Evolutionary conservation across 305 asterid species (phyloP).

Genomic region (Lippia alba): DNA sequence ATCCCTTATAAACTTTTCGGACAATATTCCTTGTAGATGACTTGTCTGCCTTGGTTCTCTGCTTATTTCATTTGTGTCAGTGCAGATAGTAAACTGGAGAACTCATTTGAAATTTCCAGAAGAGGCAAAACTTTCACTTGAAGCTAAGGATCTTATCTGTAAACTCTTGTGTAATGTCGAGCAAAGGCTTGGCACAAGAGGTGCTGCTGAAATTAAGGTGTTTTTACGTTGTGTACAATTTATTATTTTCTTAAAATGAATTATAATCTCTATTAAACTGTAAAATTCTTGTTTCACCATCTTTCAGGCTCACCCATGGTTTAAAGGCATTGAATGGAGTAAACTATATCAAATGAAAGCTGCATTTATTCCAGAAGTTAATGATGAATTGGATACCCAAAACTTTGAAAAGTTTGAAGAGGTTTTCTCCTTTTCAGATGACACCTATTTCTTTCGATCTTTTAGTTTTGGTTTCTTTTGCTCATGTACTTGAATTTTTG

Average conservation of each 20-base stretch:
- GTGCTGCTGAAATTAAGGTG: conserved; percentile 88
- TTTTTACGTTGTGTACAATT: conserved; percentile 29
- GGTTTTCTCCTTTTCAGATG: conserved; percentile 51
- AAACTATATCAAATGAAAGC: conserved; percentile 86
- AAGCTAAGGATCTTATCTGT: conserved; percentile 90
- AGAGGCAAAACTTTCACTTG: conserved; percentile 84
- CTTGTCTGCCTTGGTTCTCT: neutral
- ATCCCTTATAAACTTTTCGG: neutral
- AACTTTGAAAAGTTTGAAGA: conserved; percentile 94
- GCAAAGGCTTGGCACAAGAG: conserved; percentile 90
- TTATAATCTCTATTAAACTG: conserved; percentile 13
- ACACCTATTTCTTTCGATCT: conserved; percentile 27
- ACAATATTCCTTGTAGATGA: conserved; percentile 5
- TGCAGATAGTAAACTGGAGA: conserved; percentile 95
- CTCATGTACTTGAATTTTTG: conserved; percentile 35
- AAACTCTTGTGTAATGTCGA: conserved; percentile 90
- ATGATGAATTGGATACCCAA: conserved; percentile 92
- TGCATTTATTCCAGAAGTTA: conserved; percentile 93
- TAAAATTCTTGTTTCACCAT: conserved; percentile 30
- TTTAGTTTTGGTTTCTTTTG: conserved; percentile 21
- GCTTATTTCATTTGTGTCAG: conserved; percentile 21
- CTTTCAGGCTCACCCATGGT: conserved; percentile 90
- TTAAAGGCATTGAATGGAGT: conserved; percentile 78
- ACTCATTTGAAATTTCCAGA: conserved; percentile 88
- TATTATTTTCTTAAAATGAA: conserved; percentile 20